Evolutionary conservation across 768 basidiomycete genomes (phyloP).

Genomic region (Tricholoma saponaceum): DNA sequence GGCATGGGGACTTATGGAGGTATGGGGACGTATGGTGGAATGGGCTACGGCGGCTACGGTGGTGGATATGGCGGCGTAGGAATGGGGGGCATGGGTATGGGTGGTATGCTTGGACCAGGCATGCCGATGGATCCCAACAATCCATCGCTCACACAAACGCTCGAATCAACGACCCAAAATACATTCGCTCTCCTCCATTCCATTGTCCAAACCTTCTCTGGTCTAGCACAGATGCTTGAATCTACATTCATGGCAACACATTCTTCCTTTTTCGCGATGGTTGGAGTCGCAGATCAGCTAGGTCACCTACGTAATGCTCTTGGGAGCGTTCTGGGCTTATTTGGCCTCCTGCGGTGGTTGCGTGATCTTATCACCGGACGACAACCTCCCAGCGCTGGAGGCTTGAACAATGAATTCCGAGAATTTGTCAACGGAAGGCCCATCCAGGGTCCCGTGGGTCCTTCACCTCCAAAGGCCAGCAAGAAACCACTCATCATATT

Average conservation of each 20-base stretch:
- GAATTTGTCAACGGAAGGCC: slow-evolving; percentile 70
- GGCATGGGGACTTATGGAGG: slow-evolving; percentile 28
- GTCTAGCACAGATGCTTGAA: slow-evolving; percentile 96
- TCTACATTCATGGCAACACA: slow-evolving; percentile 97
- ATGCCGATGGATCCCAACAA: slow-evolving; percentile 46
- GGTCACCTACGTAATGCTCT: slow-evolving; percentile 87
- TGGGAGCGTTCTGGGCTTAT: slow-evolving; percentile 89
- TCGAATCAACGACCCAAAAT: slow-evolving; percentile 85
- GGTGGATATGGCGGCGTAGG: slow-evolving; percentile 19
- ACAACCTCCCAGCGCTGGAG: slow-evolving; percentile 18
- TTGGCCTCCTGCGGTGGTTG: slow-evolving; percentile 87
- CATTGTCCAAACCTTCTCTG: slow-evolving; percentile 92
- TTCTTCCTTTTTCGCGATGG: slow-evolving; percentile 94
- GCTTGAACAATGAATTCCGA: slow-evolving; percentile 64
- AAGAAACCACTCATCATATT: slow-evolving; percentile 92
- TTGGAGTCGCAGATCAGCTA: slow-evolving; percentile 94
- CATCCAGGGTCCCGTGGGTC: slow-evolving; percentile 42
- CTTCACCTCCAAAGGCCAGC: slow-evolving; percentile 56
- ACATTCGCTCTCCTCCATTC: slow-evolving; percentile 93
- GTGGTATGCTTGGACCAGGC: slow-evolving; percentile 41
- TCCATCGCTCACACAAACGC: slow-evolving; percentile 77
- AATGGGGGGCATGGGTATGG: slow-evolving; percentile 29
- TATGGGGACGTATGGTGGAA: slow-evolving; percentile 37
- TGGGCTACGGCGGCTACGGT: slow-evolving; percentile 13
- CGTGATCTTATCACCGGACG: slow-evolving; percentile 53